These are phyloP conservation scores for Pulveroboletus sp. DNA, from an alignment of 768 basidiomycete genomes.

Conservation along the genomic window DNA sequence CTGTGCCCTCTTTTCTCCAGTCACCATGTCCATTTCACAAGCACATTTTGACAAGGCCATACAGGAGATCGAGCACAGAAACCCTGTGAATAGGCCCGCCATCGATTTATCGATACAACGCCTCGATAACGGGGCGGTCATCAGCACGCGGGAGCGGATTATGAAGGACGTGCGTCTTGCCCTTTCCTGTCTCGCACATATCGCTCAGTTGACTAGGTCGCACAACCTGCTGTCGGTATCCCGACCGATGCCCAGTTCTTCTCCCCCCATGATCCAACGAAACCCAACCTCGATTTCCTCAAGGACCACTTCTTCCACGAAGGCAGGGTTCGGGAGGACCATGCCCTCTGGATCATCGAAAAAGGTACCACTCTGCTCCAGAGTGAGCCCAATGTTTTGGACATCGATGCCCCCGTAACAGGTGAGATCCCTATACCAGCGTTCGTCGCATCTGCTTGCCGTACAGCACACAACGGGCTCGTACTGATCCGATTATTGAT, in stretches of 20 bases:
- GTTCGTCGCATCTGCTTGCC: too few relatives aligned
- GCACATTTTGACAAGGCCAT: conserved; percentile 28
- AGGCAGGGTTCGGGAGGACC: conserved; percentile 62
- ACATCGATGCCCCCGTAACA: conserved; percentile 72
- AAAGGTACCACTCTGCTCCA: conserved; percentile 55
- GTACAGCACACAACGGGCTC: too few relatives aligned
- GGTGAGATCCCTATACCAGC: conserved; percentile 44
- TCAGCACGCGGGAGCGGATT: conserved; percentile 26
- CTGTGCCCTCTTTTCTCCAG: conserved; percentile 6
- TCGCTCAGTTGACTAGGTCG: conserved; percentile 47
- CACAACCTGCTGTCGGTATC: conserved; percentile 55
- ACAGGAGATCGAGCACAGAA: conserved; percentile 29
- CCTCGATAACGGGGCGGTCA: conserved; percentile 24
- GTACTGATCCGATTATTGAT: conserved; percentile 4
- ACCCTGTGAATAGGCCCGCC: conserved; percentile 14
- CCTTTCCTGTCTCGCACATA: neutral
- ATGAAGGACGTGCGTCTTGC: conserved; percentile 22
- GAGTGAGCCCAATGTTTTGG: conserved; percentile 61
- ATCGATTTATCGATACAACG: conserved; percentile 22
- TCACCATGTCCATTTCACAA: conserved; percentile 22
- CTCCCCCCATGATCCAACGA: conserved; percentile 58
- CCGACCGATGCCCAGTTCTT: conserved; percentile 79
- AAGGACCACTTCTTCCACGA: conserved; percentile 79
- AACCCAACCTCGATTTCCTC: conserved; percentile 69
- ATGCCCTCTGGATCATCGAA: conserved; percentile 65